Conservation (phyloP, 169 alveolate species). For the Amoebophrya sp. region DNA sequence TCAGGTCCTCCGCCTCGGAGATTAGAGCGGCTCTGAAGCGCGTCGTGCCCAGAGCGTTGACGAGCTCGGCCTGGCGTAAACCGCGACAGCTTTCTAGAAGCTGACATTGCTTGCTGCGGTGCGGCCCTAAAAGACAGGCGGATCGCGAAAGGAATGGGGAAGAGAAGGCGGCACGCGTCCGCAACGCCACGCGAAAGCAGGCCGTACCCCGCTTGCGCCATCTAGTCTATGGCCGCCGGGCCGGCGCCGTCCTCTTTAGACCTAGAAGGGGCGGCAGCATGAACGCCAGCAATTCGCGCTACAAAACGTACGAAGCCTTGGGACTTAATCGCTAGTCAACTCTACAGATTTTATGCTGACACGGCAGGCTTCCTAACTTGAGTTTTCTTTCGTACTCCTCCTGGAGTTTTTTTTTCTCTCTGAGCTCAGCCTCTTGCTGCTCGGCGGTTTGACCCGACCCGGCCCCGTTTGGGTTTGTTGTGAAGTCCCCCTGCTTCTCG, state of each 20-base stretch:
- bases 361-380: background rate
- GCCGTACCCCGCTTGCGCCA: background rate
- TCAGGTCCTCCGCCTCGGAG: background rate
- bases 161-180: background rate
- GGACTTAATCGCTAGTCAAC: background rate
- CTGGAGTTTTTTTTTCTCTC: background rate
- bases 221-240: too few relatives aligned
- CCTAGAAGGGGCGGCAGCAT: too few relatives aligned
- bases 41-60: too few relatives aligned
- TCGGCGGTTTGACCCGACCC: background rate
- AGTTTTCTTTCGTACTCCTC: conserved; percentile 7
- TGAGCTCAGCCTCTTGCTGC: background rate
- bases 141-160: background rate
- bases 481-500: conserved; percentile 4
- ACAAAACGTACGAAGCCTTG: too few relatives aligned
- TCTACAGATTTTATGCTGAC: background rate
- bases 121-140: background rate
- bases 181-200: background rate
- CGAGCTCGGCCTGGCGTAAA: too few relatives aligned
- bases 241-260: too few relatives aligned
- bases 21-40: background rate
- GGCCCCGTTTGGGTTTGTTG: background rate
- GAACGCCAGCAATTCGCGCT: too few relatives aligned
- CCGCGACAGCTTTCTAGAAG: too few relatives aligned
- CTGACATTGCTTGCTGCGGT: background rate